Evolutionary conservation across 495 filamentous ascomycete genomes (phyloP).

Genomic region (Daldinia loculata): DNA sequence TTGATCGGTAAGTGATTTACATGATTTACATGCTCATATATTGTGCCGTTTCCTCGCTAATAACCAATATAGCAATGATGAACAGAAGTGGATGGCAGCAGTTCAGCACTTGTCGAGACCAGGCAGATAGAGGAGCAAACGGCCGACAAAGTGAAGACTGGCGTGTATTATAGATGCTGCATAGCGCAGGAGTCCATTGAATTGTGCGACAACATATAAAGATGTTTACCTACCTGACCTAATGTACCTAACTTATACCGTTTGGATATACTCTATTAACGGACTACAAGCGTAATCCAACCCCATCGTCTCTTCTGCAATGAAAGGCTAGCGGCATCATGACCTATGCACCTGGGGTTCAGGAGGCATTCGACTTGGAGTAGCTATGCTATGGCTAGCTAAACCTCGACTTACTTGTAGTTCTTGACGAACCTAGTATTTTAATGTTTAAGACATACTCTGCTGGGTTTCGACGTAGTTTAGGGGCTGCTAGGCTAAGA

Average conservation of each 20-base stretch:
- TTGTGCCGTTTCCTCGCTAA: conserved; percentile 21
- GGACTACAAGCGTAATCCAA: background rate
- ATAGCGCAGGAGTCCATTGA: conserved; percentile 38
- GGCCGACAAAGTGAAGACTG: background rate
- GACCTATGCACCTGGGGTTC: no score
- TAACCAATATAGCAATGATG: conserved; percentile 29
- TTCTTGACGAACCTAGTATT: no score
- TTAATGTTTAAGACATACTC: no score
- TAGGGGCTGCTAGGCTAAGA: no score
- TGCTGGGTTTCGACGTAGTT: no score
- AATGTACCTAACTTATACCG: background rate
- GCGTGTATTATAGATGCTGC: conserved; percentile 33
- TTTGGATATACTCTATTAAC: background rate
- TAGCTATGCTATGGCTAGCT: background rate
- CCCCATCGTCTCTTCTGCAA: background rate
- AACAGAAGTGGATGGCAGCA: conserved; percentile 40
- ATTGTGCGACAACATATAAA: conserved; percentile 17
- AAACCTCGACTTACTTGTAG: background rate
- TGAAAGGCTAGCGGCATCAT: background rate
- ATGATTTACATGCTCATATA: conserved; percentile 14
- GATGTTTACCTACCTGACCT: background rate
- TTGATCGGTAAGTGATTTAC: conserved; percentile 75
- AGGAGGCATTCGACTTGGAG: background rate
- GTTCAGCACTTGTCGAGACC: conserved; percentile 38
- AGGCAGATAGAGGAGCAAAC: conserved; percentile 20